Evolutionary conservation across 345 rosid genomes (phyloP), one percentile per base, ranked within the genome.

Genomic region (Cardiospermum halicacabum): DNA sequence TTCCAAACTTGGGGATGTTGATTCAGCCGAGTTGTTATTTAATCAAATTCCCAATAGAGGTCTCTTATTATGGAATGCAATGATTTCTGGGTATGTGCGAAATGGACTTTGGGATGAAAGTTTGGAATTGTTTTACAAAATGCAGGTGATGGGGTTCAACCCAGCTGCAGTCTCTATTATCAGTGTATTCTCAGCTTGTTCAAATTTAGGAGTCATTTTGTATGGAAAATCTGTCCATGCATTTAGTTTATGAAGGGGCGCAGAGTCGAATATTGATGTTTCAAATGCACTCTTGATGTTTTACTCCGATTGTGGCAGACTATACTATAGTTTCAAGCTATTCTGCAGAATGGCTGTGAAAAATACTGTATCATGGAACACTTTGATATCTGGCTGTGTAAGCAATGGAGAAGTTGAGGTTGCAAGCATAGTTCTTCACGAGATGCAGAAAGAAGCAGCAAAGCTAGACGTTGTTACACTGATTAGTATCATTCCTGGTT

Each of bases 151-250:
- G 15, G 81, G 85, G 43, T 62, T 69, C 40, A 53, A 30, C 34
- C 78, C 80, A 11, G 83, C 78, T 68, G 70, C 70, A 16, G 69
- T 72, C 61, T 77, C 81, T 19, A 56, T 72, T 7, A 49, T 77
- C 36, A 74, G 72, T 19, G 11, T 69, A 24, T 51, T 83, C 24
- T 80, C 81, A 19, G 76, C 77, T 8, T 80, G 80, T 78, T 78
- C 81, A 48, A 78, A 72, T 56, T 37, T 69, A 11, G 70, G 47
- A 53, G 76, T 61, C 12, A 21, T 64, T 61, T 53, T 70, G 37
- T 69, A 72, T 15, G 80, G 80, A 7, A 75, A 78, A 72, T 80
- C 83, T 58, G 73, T 66, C 19, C 88, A 83, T 48, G 83, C 80
- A 61, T 68, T 72, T 74, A 31, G 79, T 56, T 55, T 78, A 49